Base-by-base conservation (phyloP, 1,139 yeast genomes). In the Petasospora rhodanensis region DNA sequence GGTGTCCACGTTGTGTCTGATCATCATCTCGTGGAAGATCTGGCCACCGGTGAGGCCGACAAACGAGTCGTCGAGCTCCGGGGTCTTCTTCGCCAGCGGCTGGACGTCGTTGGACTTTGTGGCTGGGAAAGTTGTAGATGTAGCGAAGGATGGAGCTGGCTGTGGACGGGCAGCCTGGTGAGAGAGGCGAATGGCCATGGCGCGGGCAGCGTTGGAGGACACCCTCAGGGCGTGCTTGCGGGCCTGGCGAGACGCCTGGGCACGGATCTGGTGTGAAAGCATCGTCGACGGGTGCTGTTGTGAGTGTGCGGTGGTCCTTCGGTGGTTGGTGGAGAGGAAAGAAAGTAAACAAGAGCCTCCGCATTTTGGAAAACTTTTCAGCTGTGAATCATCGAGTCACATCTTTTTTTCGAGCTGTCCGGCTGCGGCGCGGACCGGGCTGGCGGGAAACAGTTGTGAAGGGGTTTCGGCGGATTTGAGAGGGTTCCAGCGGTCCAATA, bases 1-100 rank as follows among this genome's bases (percentile, higher is more conserved):
- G 42, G 96, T 85, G 61, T 91, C 97, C 40, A 91, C 98, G 35
- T 84, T 74, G 60, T 91, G 96, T 61, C 96, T 78, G 43, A 80
- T 73, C 96, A 91, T 91, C 98, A 91, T 91, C 63, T 91, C 97
- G 62, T 91, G 96, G 66, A 91, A 91, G 45, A 91, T 87, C 64
- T 91, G 94, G 49, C 98, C 98, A 46, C 98, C 98, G 14, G 95
- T 81, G 51, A 87, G 74, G 10, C 98, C 98, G 42, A 91, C 85
- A 54, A 89, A 80, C 13, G 95, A 81, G 54, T 81, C 87, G 55
- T 85, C 95, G 22, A 50, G 37, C 24, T 41, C 84, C 76, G 75
- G 33, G 26, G 36, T 34, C 14, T 29, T 30, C 16, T 40, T 34
- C 23, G 34, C 21, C 18, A 36, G 38, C 14, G 43, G 22, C 18